Evolutionary conservation across 2,329 filamentous ascomycete species (phyloP), one percentile per base, ranked within the genome.

Genomic region (Mollisia scopiformis): DNA sequence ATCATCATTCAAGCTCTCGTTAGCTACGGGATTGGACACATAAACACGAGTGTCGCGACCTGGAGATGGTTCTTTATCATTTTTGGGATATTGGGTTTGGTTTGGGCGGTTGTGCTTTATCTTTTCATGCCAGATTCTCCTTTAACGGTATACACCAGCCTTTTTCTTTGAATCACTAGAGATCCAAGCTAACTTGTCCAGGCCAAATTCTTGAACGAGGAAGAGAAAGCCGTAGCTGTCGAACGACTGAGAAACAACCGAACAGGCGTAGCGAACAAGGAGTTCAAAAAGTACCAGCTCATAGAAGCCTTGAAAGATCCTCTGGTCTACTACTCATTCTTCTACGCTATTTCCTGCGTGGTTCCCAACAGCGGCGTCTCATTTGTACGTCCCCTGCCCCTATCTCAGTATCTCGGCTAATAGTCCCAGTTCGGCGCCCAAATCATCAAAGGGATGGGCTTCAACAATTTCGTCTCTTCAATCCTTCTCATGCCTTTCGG

Each of bases 31-130:
- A 51, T 51, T 33, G 49, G 49, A 51, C 49, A 51, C 33, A 51
- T 51, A 4, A 51, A 51, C 13, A 51, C 49, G 49, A 31, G 49
- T 47, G 49, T 51, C 14, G 49, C 27, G 6, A 51, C 49, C 4
- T 51, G 49, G 49, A 30, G 49, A n/a, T 51, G 49, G 49, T 51
- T 51, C 43, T 51, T 51, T n/a, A 51, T 51, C 28, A 51, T 51
- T 13, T 51, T 51, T 33, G 49, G 49, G 21, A 31, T 51, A 19
- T 16, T n/a, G 19, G 49, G 49, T 21, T 21, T 51, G 28, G 49
- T 51, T 4, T 51, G 28, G 49, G 16, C 27, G 19, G 49, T 13
- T 3, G 43, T 47, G 23, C 28, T 47, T 21, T 47, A 28, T 27
- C 13, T 47, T 6, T 47, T 47, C 43, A 47, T 47, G 43, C 43